Conservation (phyloP, 192 early-diverging fungal species). For the Podila epicladia region DNA sequence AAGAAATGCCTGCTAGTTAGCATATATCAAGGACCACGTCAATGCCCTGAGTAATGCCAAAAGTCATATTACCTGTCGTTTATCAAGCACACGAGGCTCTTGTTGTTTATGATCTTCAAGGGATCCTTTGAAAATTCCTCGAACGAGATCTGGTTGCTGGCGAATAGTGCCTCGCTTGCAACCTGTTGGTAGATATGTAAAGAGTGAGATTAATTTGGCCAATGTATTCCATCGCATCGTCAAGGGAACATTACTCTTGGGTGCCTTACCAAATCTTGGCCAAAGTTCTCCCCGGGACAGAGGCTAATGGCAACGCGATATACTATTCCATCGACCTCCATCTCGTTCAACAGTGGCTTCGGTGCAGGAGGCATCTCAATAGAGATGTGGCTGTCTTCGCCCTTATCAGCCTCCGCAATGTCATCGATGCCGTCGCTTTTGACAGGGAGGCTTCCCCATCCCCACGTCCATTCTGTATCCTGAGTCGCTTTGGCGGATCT, state of each 20-base stretch:
- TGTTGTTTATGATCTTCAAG: conserved; percentile 23
- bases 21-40: no score
- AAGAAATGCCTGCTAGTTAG: conserved; percentile 33
- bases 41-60: no score
- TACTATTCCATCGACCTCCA: conserved; percentile 41
- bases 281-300: conserved; percentile 61
- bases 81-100: conserved; percentile 44
- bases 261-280: conserved; percentile 57
- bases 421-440: conserved; percentile 52
- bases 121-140: conserved; percentile 46
- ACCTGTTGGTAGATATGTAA: conserved; percentile 4
- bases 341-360: conserved; percentile 37
- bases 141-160: conserved; percentile 25
- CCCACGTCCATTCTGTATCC: conserved; percentile 72
- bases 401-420: conserved; percentile 37
- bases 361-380: conserved; percentile 32
- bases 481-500: conserved; percentile 12
- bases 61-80: conserved; percentile 20
- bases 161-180: conserved; percentile 26
- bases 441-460: conserved; percentile 77
- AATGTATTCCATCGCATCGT: not conserved
- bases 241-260: conserved; percentile 7
- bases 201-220: no score
- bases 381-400: conserved; percentile 67
- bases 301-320: conserved; percentile 66